Percentiles rank a stretch among this genome's conserved stretches.
phyloP scores from a whole-genome alignment of 1,284 basidiomycete genomes.

The Leccinum fuscescens region DNA sequence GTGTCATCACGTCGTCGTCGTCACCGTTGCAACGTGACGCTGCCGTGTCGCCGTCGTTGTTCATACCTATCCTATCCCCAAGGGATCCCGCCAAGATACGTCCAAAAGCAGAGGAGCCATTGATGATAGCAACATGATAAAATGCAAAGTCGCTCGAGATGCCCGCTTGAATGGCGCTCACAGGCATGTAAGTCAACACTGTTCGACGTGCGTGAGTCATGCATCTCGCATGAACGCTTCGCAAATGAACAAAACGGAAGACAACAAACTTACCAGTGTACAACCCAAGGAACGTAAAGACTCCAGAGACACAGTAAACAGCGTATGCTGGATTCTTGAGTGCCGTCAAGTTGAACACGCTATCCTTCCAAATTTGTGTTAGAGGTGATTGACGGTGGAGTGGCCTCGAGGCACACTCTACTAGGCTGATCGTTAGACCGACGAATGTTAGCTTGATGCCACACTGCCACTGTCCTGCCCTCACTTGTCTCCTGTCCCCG shows the following conservation, averaged over 20 bases:
- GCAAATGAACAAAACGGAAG: background rate
- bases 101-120: slow-evolving; percentile 45
- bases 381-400: no score
- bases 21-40: no score
- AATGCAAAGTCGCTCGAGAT: slow-evolving; percentile 38
- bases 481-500: no score
- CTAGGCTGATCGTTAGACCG: no score
- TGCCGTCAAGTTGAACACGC: slow-evolving; percentile 35
- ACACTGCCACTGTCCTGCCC: no score
- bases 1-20: no score
- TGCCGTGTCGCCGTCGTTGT: no score
- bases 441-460: no score
- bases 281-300: slow-evolving; percentile 54
- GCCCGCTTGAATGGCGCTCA: slow-evolving; percentile 20
- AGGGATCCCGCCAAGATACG: slow-evolving; percentile 41
- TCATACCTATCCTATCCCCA: slow-evolving; percentile 36
- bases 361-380: slow-evolving; percentile 1
- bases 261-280: slow-evolving; percentile 47
- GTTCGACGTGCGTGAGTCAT: slow-evolving; percentile 10
- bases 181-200: slow-evolving; percentile 38
- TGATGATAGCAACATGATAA: slow-evolving; percentile 49
- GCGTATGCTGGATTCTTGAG: slow-evolving; percentile 42
- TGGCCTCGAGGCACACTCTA: no score
- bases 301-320: slow-evolving; percentile 40
- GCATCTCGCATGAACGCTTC: background rate